phyloP scores from a whole-genome alignment of 805 yeast genomes.

The Yarrowia sp. region DNA sequence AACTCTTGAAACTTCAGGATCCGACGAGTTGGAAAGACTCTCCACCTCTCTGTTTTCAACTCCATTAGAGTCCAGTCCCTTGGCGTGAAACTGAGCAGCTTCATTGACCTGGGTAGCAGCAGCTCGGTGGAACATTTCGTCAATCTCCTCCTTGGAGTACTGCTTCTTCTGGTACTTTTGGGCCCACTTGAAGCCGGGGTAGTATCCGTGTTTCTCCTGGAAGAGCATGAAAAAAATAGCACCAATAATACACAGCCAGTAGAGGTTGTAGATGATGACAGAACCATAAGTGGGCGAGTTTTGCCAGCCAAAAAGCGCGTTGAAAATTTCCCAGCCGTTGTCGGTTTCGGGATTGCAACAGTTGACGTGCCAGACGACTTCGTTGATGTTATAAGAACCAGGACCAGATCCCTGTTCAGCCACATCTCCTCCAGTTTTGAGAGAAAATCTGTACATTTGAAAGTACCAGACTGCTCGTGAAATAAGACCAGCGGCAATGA shows the following conservation, averaged over 20 bases:
- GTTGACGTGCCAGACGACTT: slow-evolving; percentile 91
- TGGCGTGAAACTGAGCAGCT: slow-evolving; percentile 27
- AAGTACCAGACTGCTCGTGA: slow-evolving; percentile 92
- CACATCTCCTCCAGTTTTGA: slow-evolving; percentile 87
- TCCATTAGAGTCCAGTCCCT: too few relatives aligned
- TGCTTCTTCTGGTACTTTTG: slow-evolving; percentile 30
- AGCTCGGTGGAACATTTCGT: slow-evolving; percentile 34
- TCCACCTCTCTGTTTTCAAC: too few relatives aligned
- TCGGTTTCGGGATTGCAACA: slow-evolving; percentile 92
- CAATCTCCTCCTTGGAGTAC: slow-evolving; percentile 40
- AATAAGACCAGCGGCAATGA: slow-evolving; percentile 88
- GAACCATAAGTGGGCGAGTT: slow-evolving; percentile 94
- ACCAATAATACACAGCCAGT: slow-evolving; percentile 71
- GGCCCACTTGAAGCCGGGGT: slow-evolving; percentile 56
- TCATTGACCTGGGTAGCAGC: slow-evolving; percentile 26
- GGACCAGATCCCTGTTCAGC: slow-evolving; percentile 91
- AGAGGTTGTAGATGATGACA: slow-evolving; percentile 78
- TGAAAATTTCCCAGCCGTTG: slow-evolving; percentile 96
- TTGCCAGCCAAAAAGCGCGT: slow-evolving; percentile 94
- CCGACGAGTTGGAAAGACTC: neutral
- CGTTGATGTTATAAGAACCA: slow-evolving; percentile 81
- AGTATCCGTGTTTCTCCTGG: slow-evolving; percentile 83
- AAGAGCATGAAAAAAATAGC: slow-evolving; percentile 60
- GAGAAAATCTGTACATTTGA: slow-evolving; percentile 62
- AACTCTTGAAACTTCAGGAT: neutral